Base-by-base conservation (phyloP, 306 rosid genomes). In the Alnus glutinosa region DNA sequence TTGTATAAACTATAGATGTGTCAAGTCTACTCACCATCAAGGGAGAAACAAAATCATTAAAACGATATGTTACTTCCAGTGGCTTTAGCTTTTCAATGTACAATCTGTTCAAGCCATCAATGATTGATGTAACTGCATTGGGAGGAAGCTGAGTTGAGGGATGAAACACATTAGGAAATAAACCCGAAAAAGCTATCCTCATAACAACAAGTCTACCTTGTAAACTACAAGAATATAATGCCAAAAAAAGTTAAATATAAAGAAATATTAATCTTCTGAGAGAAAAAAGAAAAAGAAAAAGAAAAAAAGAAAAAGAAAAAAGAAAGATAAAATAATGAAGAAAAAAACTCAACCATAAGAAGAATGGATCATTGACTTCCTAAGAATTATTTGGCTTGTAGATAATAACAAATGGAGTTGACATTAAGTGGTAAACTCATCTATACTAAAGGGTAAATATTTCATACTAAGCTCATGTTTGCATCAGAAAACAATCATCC, bases 81-180 rank as follows among this genome's bases (percentile, higher is more conserved):
- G 98, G 99, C 91, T 91, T 91, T 13, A 95, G 85, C 81, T 89
- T 93, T 85, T 93, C 96, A 44, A 58, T 75, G 64, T 95, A 93
- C 83, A 95, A 75, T 82, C 75, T 93, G 88, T 93, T 95, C 85
- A 95, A 84, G 73, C 98, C 99, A 80, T 95, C 97, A 79, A 78
- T 47, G 75, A 95, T 93, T 66, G 99, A 95, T 72, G 99, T 95
- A 48, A 95, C 97, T 54, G 92, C 85, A 74, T 59, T 78, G 55
- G 63, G 83, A 67, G 99, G 88, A 61, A 91, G 55, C 99, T 93
- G 89, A 51, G 52, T 48, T 55, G 28, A 73, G 49, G 63, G 39
- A 51, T 16, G 80, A 57, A 76, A 42, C 72, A 72, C 42, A 75
- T 76, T 9, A 14, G 42, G 61, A 57, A 73, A 57, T 16, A 80